A percentile compares a stretch with the other conserved stretches of the same genome.
Evolutionary conservation across 2,329 filamentous ascomycete genomes (phyloP).

Genomic region (Pestalotiopsis sp.): DNA sequence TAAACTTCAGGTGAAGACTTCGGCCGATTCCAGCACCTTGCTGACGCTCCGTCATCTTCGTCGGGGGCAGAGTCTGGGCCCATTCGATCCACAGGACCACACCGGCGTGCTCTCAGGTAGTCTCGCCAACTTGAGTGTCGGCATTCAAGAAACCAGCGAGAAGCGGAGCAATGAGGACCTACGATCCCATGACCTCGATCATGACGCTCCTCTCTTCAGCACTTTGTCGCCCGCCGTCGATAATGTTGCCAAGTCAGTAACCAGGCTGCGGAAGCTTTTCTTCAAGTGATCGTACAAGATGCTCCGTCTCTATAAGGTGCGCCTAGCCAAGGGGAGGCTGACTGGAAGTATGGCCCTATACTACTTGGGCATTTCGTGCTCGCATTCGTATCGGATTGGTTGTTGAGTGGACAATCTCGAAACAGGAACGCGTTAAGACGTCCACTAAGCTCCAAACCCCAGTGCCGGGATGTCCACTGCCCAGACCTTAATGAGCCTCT

Average conservation of each 20-base stretch:
- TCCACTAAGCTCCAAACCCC: no score
- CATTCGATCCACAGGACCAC: background rate
- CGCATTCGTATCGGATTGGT: no score
- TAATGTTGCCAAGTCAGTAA: background rate
- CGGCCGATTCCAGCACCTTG: background rate
- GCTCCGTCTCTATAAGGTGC: no score
- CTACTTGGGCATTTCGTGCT: no score
- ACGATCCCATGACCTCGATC: background rate
- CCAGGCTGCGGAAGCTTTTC: background rate
- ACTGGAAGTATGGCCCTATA: no score
- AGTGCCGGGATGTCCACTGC: no score
- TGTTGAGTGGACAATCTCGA: no score
- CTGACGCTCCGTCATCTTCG: background rate
- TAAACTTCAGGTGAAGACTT: background rate
- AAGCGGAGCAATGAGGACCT: background rate
- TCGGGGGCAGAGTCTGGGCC: background rate
- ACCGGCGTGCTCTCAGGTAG: background rate
- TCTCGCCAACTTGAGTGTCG: background rate
- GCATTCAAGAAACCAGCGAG: background rate
- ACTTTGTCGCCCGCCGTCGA: background rate
- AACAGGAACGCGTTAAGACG: no score
- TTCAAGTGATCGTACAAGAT: no score
- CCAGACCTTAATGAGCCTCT: no score
- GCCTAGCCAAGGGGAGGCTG: no score
- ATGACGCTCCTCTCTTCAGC: background rate